A percentile compares a stretch with the other conserved stretches of the same genome.
phyloP scores from a whole-genome alignment of 1,139 yeast species.

The Blastobotrys petasosporus region DNA sequence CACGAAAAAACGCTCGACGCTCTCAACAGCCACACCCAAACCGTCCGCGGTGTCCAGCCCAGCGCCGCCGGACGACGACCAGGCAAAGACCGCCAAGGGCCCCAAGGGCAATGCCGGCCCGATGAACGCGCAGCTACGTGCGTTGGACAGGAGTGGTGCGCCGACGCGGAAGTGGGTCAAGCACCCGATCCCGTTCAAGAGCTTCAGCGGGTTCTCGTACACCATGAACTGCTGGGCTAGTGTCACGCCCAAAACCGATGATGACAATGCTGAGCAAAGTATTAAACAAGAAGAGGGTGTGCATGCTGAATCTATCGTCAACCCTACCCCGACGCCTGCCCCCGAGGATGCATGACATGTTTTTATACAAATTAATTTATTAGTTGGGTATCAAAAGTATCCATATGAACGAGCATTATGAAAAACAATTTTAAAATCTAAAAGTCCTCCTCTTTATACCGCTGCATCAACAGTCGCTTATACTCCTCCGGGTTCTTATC shows the following conservation, averaged over 20 bases:
- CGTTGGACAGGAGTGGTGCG: conserved; percentile 46
- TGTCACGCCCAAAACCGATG: background rate
- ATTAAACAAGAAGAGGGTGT: too few relatives aligned
- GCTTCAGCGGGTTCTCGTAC: conserved; percentile 56
- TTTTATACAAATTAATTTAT: too few relatives aligned
- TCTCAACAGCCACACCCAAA: background rate
- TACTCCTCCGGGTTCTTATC: conserved; percentile 42
- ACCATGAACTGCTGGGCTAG: conserved; percentile 40
- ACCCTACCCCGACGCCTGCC: too few relatives aligned
- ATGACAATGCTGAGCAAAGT: too few relatives aligned
- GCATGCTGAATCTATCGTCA: too few relatives aligned
- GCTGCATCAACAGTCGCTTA: conserved; percentile 39
- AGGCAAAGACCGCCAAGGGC: conserved; percentile 10
- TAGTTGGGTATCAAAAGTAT: too few relatives aligned
- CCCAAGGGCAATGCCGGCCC: conserved; percentile 20
- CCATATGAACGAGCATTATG: too few relatives aligned
- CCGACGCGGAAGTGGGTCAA: conserved; percentile 50
- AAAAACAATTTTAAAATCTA: too few relatives aligned
- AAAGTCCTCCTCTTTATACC: conserved; percentile 37
- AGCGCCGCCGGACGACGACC: conserved; percentile 8
- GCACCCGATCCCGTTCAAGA: conserved; percentile 43
- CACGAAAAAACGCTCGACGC: conserved; percentile 1
- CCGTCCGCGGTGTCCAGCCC: conserved; percentile 14
- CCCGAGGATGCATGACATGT: too few relatives aligned
- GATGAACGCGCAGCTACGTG: conserved; percentile 26